Evolutionary conservation across 257 asterid genomes (phyloP).

Genomic region (Gentiana macrophylla): DNA sequence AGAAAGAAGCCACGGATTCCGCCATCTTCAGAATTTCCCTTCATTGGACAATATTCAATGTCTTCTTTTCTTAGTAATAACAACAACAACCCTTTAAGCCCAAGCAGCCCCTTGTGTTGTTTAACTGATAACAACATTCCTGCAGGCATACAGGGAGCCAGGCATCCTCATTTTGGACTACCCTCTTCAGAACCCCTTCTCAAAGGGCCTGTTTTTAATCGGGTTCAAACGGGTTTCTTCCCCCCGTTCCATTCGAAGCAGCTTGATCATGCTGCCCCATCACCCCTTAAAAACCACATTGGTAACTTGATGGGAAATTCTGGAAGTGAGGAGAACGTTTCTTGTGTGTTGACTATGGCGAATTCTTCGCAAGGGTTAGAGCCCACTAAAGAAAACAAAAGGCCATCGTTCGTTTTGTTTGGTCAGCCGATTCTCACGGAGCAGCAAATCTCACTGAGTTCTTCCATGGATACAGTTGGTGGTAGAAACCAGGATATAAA

Average conservation of each 20-base stretch:
- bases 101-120: constrained; percentile 64
- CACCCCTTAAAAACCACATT: constrained; percentile 6
- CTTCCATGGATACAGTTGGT: constrained; percentile 23
- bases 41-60: constrained; percentile 24
- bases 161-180: constrained; percentile 55
- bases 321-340: constrained; percentile 14
- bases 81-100: constrained; percentile 41
- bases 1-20: constrained; percentile 63
- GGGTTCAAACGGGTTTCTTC: constrained; percentile 35
- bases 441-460: constrained; percentile 48
- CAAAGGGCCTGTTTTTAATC: constrained; percentile 40
- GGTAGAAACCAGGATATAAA: constrained; percentile 26
- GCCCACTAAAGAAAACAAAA: constrained; percentile 16
- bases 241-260: constrained; percentile 43
- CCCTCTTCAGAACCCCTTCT: constrained; percentile 34
- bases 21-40: constrained; percentile 39
- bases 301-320: constrained; percentile 9
- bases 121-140: constrained; percentile 35
- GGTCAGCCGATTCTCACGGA: constrained; percentile 64
- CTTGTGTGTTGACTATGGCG: constrained; percentile 37
- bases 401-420: constrained; percentile 39
- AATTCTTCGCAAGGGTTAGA: constrained; percentile 15
- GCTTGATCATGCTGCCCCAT: constrained; percentile 14
- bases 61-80: constrained; percentile 16
- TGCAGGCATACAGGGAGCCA: constrained; percentile 94